Evolutionary conservation across 805 yeast species (phyloP).

Genomic region (Teunomyces kruisii): DNA sequence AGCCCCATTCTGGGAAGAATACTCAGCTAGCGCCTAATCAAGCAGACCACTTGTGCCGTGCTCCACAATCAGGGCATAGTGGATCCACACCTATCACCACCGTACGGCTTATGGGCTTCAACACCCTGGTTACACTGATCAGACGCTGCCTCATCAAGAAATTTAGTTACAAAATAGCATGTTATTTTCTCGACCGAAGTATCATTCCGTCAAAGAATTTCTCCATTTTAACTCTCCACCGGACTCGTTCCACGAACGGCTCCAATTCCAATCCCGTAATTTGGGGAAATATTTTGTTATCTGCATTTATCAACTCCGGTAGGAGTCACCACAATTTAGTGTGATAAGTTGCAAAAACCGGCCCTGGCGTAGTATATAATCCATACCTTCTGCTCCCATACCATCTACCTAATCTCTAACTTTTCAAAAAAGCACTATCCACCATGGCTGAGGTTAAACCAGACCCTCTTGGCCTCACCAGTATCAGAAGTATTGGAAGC

Average conservation of each 20-base stretch:
- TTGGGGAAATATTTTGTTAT: not conserved
- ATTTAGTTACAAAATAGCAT: too few species aligned
- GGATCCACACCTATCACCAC: too few species aligned
- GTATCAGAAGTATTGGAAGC: slow-evolving; percentile 1
- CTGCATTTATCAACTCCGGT: not conserved
- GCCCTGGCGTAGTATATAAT: not conserved
- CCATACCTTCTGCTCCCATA: not conserved
- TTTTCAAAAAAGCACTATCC: not conserved
- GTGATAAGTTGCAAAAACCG: not conserved
- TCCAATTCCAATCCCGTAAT: not conserved
- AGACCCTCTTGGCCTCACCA: slow-evolving; percentile 1
- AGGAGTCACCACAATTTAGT: not conserved
- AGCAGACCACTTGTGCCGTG: too few species aligned
- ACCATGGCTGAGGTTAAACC: not conserved
- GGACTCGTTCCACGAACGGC: not conserved
- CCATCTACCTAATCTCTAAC: too few species aligned
- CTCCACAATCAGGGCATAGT: too few species aligned
- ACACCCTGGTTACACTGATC: not conserved
- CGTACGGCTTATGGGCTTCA: too few species aligned
- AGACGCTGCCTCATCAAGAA: too few species aligned
- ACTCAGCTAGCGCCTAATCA: not conserved
- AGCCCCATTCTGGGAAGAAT: not conserved
- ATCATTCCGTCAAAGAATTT: too few species aligned
- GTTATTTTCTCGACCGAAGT: too few species aligned
- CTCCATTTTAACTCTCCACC: not conserved